Base-by-base conservation (phyloP, 208 protist species). In the Naegleria gruberi region DNA sequence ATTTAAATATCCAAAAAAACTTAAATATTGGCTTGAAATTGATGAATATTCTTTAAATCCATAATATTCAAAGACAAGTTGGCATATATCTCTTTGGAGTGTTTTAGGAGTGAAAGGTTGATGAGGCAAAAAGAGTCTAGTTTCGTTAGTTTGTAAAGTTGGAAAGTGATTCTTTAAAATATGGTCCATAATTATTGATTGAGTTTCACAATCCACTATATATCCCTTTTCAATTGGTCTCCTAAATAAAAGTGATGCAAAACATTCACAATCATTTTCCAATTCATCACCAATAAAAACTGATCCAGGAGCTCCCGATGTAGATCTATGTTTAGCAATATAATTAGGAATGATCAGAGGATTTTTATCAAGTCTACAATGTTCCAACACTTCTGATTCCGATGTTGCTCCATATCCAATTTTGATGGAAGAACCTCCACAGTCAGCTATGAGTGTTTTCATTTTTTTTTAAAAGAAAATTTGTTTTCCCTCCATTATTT, bases 61-160 rank as follows among this genome's bases (percentile, higher is more conserved):
- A 88, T 41, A 88, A 41, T 55, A 30, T 65, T 88, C 84, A 65
- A 88, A 88, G 0, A 88, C n/a, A n/a, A 88, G 19, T 65, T 88
- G 84, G 12, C 15, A 34, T 30, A n/a, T n/a, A 65, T 88, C 84
- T 43, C 12, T 88, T 88, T 88, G 19, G 12, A 88, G 30, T 19
- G 45, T 65, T 10, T 41, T 7, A 73, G 84, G 84, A n/a, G 43
- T 88, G 30, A 41, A 65, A 43, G 84, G 84, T 42, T 55, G 84
- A 17, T 65, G 23, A 43, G 84, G n/a, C 26, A 88, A 42, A 41
- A 88, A 43, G 4, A 88, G 15, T 47, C 42, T n/a, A 44, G 12
- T 45, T 84, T 42, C 81, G 17, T 30, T 45, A 34, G n/a, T 45
- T 3, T n/a, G 8, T 30, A 84, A 26, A 84, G 8, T 84, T 84